Evolutionary conservation across 352 stramenopile genomes (phyloP).

Genomic region (Pythium dissimile): DNA sequence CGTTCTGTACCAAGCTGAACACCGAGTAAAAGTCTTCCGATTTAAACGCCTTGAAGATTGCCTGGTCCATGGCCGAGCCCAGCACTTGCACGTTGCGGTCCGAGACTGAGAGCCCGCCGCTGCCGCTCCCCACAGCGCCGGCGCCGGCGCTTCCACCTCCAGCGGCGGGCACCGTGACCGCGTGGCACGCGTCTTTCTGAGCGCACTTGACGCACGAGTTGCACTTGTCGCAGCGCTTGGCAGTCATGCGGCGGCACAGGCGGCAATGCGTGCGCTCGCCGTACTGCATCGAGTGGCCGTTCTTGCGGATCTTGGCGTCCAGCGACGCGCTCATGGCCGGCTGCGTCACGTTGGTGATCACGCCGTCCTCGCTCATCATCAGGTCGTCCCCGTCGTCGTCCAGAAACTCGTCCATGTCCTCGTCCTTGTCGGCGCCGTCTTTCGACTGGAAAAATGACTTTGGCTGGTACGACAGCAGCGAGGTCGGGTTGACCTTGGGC

Average conservation of each 20-base stretch:
- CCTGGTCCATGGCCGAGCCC: slow-evolving; percentile 79
- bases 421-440: slow-evolving; percentile 30
- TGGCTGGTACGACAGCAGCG: slow-evolving; percentile 68
- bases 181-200: slow-evolving; percentile 61
- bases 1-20: slow-evolving; percentile 77
- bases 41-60: slow-evolving; percentile 76
- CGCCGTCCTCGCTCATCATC: slow-evolving; percentile 39
- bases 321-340: slow-evolving; percentile 61
- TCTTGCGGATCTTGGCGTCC: slow-evolving; percentile 63
- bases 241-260: slow-evolving; percentile 67
- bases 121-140: background rate
- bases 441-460: slow-evolving; percentile 72
- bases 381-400: slow-evolving; percentile 70
- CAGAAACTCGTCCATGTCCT: slow-evolving; percentile 57
- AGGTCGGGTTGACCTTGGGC: slow-evolving; percentile 26
- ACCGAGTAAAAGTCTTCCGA: slow-evolving; percentile 76
- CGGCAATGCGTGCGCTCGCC: slow-evolving; percentile 58
- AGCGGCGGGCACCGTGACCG: background rate
- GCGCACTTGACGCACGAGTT: slow-evolving; percentile 68
- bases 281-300: slow-evolving; percentile 77
- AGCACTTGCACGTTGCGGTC: slow-evolving; percentile 76
- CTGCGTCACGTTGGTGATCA: slow-evolving; percentile 80
- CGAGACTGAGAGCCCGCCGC: slow-evolving; percentile 49
- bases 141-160: background rate
- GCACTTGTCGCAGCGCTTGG: slow-evolving; percentile 70